Evolutionary conservation across 306 rosid genomes (phyloP).

Genomic region (Pyrus betulifolia): DNA sequence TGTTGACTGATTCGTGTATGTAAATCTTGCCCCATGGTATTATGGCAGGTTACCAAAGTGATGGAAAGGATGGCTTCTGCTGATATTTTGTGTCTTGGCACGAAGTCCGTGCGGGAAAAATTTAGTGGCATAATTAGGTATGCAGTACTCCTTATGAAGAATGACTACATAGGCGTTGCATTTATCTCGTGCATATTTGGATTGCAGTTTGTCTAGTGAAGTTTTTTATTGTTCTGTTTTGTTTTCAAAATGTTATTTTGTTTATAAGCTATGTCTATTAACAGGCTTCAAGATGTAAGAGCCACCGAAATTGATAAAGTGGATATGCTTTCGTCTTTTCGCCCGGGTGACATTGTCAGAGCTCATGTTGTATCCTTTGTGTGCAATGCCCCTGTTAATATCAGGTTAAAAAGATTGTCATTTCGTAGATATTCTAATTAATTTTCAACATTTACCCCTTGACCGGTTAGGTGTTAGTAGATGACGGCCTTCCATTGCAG

Average conservation of each 20-base stretch:
- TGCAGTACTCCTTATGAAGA: neutral
- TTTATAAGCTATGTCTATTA: conserved; percentile 13
- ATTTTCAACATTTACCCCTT: neutral
- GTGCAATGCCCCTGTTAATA: neutral
- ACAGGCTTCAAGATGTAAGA: conserved; percentile 93
- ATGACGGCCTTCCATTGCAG: neutral
- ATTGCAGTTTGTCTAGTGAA: neutral
- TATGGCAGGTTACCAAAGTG: conserved; percentile 68
- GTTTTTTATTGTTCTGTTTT: neutral
- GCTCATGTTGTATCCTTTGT: conserved; percentile 72
- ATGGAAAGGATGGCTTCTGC: conserved; percentile 63
- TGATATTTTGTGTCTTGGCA: conserved; percentile 87
- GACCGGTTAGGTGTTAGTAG: neutral
- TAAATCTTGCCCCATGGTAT: neutral
- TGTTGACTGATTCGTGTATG: neutral
- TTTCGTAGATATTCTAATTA: neutral
- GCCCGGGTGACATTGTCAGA: conserved; percentile 68
- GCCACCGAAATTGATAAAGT: conserved; percentile 96
- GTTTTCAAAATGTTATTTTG: neutral
- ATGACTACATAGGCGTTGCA: neutral
- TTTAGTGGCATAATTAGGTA: conserved; percentile 80
- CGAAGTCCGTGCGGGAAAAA: conserved; percentile 67
- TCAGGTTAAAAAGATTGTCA: neutral
- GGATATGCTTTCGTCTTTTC: conserved; percentile 72
- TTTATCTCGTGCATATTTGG: neutral